Conservation (phyloP, 1,284 basidiomycete species). For the Rhodotorula sp. region DNA sequence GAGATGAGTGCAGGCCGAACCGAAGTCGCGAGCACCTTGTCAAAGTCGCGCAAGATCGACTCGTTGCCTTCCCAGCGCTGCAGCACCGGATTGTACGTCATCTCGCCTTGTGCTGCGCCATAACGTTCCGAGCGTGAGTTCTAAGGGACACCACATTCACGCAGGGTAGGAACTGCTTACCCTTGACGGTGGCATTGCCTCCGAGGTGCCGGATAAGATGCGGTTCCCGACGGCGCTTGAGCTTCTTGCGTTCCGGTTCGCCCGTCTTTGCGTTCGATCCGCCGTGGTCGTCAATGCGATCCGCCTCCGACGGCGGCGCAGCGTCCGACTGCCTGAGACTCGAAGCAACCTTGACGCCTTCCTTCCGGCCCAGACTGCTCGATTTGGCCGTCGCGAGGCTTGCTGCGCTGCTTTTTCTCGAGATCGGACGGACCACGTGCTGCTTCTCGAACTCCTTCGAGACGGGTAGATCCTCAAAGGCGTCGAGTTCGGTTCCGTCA, state of each 20-base stretch:
- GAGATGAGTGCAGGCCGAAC: conserved; percentile 93
- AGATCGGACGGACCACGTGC: conserved; percentile 47
- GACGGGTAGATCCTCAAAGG: conserved; percentile 76
- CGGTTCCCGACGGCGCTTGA: conserved; percentile 57
- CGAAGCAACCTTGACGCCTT: conserved; percentile 50
- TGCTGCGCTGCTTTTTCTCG: conserved; percentile 7
- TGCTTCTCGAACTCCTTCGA: conserved; percentile 75
- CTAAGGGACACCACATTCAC: neutral
- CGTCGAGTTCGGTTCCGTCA: conserved; percentile 90
- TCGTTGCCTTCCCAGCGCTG: conserved; percentile 98
- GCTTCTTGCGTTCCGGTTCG: conserved; percentile 45
- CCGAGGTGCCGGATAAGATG: conserved; percentile 85
- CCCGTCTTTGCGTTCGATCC: conserved; percentile 5
- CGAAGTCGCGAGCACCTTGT: conserved; percentile 73
- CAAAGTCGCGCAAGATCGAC: conserved; percentile 81
- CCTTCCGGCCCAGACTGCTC: conserved; percentile 6
- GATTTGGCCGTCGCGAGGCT: conserved; percentile 8
- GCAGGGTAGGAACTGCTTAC: conserved; percentile 54
- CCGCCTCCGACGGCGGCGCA: too few relatives aligned
- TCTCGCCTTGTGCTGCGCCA: conserved; percentile 76
- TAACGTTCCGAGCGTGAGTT: too few relatives aligned
- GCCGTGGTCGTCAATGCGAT: conserved; percentile 21
- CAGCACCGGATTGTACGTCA: conserved; percentile 90
- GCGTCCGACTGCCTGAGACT: too few relatives aligned
- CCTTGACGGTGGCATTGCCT: conserved; percentile 65